Evolutionary conservation across 495 filamentous ascomycete genomes (phyloP), one percentile per base, ranked within the genome.

Genomic region (Cercophora samala): DNA sequence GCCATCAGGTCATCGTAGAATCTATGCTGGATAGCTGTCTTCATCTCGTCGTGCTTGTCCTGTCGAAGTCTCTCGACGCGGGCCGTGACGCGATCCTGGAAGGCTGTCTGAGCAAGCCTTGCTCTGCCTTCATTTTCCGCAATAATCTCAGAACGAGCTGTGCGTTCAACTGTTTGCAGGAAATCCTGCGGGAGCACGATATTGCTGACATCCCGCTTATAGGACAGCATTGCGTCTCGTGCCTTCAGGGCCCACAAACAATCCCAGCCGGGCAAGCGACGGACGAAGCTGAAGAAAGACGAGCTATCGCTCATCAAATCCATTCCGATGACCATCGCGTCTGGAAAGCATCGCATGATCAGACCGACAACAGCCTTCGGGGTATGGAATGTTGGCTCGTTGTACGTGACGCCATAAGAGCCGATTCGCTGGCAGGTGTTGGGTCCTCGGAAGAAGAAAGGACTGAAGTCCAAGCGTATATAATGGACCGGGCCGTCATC

Each of bases 231-330:
- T 1, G 71, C 68, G 13, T 76, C 74, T 4, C 74, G 69, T 1
- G 66, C 69, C 54, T 76, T 75, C 32, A 68, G 13, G 0, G 71
- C 68, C 74, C 74, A 76, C 15, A 75, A 65, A 1, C n/a, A 8
- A 52, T 75, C 69, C 0, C 71, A 69, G 4, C 74, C 74, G 0
- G 74, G 74, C 1, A 76, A 59, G 13, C 64, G 67, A 19, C 68
- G 58, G 1, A 76, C 55, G 42, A 75, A 76, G 53, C 58, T 53
- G 65, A 67, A 76, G 55, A 75, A 68, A 0, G 69, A 67, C 0
- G 71, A 72, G 58, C 68, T 63, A 13, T 74, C 71, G 65, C 72
- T 66, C 5, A 74, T 5, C 37, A 75, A 29, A 18, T 76, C 74
- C 68, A 76, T 71, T 1, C 72, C 72, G 11, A 75, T 60, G 4